Percentiles rank a stretch among this genome's conserved stretches.
Evolutionary conservation across 2,329 filamentous ascomycete species (phyloP).

Genomic region (Penicillium rolfsii): DNA sequence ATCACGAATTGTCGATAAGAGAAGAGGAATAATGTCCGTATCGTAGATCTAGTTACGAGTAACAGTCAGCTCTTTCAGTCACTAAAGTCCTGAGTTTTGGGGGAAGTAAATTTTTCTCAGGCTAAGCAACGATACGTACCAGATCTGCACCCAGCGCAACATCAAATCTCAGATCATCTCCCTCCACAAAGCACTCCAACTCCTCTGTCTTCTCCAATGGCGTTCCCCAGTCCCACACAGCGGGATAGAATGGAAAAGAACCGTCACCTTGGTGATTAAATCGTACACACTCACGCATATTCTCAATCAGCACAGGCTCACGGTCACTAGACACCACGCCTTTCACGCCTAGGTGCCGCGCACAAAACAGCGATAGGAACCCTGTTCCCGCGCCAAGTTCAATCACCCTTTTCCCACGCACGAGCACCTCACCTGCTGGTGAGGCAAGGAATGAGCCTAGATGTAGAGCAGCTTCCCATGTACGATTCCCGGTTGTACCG

Average conservation of each 20-base stretch:
- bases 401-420: constrained; percentile 60
- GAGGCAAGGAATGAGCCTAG: constrained; percentile 63
- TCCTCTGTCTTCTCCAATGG: constrained; percentile 27
- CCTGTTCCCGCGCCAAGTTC: constrained; percentile 71
- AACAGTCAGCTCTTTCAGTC: neutral
- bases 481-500: constrained; percentile 67
- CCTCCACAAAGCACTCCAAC: constrained; percentile 4
- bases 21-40: constrained; percentile 58
- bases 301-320: constrained; percentile 50
- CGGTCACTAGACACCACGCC: constrained; percentile 66
- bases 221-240: constrained; percentile 50
- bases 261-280: constrained; percentile 34
- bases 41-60: constrained; percentile 61
- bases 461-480: constrained; percentile 70
- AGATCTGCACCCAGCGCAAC: constrained; percentile 48
- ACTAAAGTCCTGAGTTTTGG: no score
- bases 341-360: constrained; percentile 58
- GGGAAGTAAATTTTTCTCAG: neutral
- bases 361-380: constrained; percentile 65
- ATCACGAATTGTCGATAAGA: constrained; percentile 59
- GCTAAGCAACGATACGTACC: constrained; percentile 31
- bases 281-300: constrained; percentile 43
- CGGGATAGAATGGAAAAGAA: constrained; percentile 31
- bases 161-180: constrained; percentile 35
- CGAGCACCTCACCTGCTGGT: constrained; percentile 47